Evolutionary conservation across 768 basidiomycete genomes (phyloP).

Genomic region (Phlegmacium glaucopus): DNA sequence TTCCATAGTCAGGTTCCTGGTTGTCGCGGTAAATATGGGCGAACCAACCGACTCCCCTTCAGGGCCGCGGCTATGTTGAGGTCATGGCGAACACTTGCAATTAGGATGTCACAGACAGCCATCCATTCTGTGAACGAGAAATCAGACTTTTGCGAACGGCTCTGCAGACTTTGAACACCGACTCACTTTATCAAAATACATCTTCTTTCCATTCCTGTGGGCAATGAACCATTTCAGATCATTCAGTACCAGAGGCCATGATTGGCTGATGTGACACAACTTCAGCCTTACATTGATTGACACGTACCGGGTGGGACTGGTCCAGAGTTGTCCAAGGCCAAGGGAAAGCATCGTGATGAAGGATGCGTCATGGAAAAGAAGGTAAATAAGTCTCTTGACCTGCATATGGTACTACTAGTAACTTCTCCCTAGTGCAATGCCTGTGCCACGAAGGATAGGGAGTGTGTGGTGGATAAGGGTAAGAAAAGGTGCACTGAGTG

Average conservation of each 20-base stretch:
- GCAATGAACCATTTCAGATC: constrained; percentile 57
- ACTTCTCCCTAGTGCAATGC: too few relatives aligned
- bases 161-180: too few relatives aligned
- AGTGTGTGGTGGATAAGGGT: too few relatives aligned
- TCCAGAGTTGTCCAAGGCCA: too few relatives aligned
- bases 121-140: constrained; percentile 46
- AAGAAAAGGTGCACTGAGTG: too few relatives aligned
- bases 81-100: too few relatives aligned
- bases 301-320: background rate
- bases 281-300: background rate
- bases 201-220: constrained; percentile 57
- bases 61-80: constrained; percentile 43
- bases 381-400: too few relatives aligned
- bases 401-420: too few relatives aligned
- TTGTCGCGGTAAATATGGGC: constrained; percentile 60
- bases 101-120: constrained; percentile 62
- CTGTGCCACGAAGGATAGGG: too few relatives aligned
- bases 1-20: constrained; percentile 55
- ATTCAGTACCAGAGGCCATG: constrained; percentile 49
- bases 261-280: constrained; percentile 32
- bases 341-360: too few relatives aligned
- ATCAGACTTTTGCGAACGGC: background rate
- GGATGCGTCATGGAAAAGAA: too few relatives aligned
- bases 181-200: constrained; percentile 55
- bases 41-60: constrained; percentile 66